Conservation (phyloP, 2,329 filamentous ascomycete genomes). For the Paradendryphiella salina region DNA sequence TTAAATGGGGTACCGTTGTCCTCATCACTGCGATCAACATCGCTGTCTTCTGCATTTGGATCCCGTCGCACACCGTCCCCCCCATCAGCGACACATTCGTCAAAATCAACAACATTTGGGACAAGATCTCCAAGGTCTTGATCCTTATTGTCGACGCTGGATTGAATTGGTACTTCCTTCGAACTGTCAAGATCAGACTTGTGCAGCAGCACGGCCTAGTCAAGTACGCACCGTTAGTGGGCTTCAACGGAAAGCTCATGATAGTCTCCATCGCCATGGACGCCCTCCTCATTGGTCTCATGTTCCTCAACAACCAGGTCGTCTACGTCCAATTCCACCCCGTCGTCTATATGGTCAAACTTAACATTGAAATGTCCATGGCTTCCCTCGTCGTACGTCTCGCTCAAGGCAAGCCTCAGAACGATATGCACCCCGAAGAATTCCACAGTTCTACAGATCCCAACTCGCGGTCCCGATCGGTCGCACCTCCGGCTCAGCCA, state of each 20-base stretch:
- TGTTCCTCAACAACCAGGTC: slow-evolving; percentile 45
- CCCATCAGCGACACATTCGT: slow-evolving; percentile 48
- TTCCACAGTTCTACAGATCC: slow-evolving; percentile 25
- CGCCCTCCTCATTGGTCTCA: slow-evolving; percentile 46
- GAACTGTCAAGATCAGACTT: slow-evolving; percentile 46
- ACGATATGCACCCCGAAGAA: slow-evolving; percentile 30
- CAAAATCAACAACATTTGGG: slow-evolving; percentile 56
- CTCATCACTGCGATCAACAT: slow-evolving; percentile 58
- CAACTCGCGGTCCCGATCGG: slow-evolving; percentile 20
- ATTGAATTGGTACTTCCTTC: slow-evolving; percentile 60
- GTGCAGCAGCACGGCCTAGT: slow-evolving; percentile 46
- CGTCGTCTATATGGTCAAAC: slow-evolving; percentile 50
- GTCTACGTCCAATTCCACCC: slow-evolving; percentile 51
- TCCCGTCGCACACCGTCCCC: slow-evolving; percentile 51
- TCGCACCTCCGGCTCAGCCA: slow-evolving; percentile 9
- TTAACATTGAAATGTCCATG: slow-evolving; percentile 54
- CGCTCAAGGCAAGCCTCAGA: slow-evolving; percentile 36
- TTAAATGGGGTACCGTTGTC: slow-evolving; percentile 55
- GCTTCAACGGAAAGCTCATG: slow-evolving; percentile 50
- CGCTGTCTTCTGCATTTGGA: slow-evolving; percentile 59
- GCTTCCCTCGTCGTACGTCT: slow-evolving; percentile 48
- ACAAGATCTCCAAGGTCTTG: slow-evolving; percentile 57
- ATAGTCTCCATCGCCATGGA: slow-evolving; percentile 50
- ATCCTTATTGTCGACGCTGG: slow-evolving; percentile 56
- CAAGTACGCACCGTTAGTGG: slow-evolving; percentile 49